Evolutionary conservation across 2,329 filamentous ascomycete genomes (phyloP).

Genomic region (Penicillium sp.): DNA sequence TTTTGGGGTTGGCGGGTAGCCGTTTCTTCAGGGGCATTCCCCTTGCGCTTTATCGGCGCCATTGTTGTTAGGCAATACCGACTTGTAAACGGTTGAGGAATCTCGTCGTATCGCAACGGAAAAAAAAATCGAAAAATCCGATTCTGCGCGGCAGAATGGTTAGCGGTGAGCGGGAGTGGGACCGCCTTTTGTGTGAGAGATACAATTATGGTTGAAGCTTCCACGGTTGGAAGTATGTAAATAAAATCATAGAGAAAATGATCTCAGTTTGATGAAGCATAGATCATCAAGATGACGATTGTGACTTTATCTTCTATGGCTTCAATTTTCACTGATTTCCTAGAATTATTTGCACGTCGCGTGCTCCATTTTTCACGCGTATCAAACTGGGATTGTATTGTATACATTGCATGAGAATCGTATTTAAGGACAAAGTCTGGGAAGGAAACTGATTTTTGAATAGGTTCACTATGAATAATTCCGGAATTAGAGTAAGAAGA

Average conservation of each 20-base stretch:
- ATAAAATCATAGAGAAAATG: no score
- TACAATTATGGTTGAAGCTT: neutral
- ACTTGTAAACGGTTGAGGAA: slow-evolving; percentile 24
- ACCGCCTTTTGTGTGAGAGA: slow-evolving; percentile 6
- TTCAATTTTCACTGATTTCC: no score
- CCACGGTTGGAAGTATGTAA: no score
- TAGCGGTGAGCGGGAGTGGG: slow-evolving; percentile 14
- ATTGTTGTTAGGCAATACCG: slow-evolving; percentile 32
- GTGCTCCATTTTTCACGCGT: no score
- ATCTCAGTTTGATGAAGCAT: no score
- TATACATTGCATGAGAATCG: no score
- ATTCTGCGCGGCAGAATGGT: slow-evolving; percentile 20
- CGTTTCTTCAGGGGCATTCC: slow-evolving; percentile 38
- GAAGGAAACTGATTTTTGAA: neutral
- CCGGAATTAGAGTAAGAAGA: neutral
- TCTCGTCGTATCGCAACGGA: slow-evolving; percentile 29
- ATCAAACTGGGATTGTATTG: no score
- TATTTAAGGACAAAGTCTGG: neutral
- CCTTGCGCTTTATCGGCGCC: slow-evolving; percentile 49
- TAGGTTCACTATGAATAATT: neutral
- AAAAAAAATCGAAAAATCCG: slow-evolving; percentile 28
- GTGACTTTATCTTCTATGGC: no score
- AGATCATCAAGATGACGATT: no score
- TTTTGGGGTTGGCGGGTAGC: slow-evolving; percentile 40
- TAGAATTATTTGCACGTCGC: no score